Conservation (phyloP, 257 asterid species). For the Capsicum baccatum region DNA sequence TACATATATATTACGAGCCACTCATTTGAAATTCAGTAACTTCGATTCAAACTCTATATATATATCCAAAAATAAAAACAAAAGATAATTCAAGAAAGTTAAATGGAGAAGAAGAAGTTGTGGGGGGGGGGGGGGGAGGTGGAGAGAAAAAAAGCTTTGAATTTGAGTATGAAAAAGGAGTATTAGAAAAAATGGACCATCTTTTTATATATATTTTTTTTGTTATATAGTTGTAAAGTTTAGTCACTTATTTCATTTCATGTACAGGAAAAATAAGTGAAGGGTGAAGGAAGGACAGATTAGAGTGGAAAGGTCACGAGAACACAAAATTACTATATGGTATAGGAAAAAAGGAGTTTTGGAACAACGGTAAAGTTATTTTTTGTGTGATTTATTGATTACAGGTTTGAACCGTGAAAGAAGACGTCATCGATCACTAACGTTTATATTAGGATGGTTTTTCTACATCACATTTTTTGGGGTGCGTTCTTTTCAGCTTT, state of each 20-base stretch:
- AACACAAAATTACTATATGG: neutral
- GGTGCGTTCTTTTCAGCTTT: too few species aligned
- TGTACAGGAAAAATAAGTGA: neutral
- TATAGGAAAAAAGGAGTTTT: too few species aligned
- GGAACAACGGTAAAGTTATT: too few species aligned
- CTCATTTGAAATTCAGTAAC: neutral
- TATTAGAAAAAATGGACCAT: constrained; percentile 59
- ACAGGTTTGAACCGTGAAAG: too few species aligned
- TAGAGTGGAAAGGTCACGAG: constrained; percentile 24
- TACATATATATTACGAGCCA: neutral
- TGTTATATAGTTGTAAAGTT: too few species aligned
- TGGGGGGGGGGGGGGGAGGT: neutral
- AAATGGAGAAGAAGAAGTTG: neutral
- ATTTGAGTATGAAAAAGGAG: constrained; percentile 46
- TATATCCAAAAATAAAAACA: neutral
- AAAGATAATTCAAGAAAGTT: neutral
- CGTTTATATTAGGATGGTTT: too few species aligned
- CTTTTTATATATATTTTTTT: neutral
- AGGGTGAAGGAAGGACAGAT: neutral
- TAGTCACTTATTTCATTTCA: too few species aligned
- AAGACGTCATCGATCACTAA: too few species aligned
- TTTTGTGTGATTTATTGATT: too few species aligned
- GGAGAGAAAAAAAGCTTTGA: constrained; percentile 52
- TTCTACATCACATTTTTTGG: too few species aligned
- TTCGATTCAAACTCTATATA: neutral